phyloP scores from a whole-genome alignment of 495 filamentous ascomycete species.

The Aeminium ludgeri region DNA sequence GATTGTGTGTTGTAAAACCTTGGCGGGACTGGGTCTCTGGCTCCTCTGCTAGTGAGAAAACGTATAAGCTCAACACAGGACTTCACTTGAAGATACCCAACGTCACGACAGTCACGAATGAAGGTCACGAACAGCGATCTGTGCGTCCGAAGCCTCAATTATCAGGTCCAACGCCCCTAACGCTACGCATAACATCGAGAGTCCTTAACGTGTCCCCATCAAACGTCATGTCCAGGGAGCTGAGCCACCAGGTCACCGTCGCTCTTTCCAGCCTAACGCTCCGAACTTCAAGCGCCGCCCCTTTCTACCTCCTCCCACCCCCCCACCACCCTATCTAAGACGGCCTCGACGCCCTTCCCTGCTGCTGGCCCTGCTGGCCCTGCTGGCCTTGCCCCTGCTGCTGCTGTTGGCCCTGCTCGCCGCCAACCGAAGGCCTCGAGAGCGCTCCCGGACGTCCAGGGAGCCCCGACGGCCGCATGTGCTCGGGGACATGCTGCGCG shows the following conservation, averaged over 20 bases:
- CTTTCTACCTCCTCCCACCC: neutral
- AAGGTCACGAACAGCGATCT: no score
- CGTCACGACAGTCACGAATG: no score
- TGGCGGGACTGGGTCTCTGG: no score
- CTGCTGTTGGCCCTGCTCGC: neutral
- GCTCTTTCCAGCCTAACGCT: neutral
- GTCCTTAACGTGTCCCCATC: neutral
- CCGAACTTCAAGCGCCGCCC: neutral
- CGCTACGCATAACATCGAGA: neutral
- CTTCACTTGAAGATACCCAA: no score
- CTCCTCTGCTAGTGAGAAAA: no score
- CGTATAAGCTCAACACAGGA: no score
- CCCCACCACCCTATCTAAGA: neutral
- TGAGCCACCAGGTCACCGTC: neutral
- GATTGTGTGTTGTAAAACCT: no score
- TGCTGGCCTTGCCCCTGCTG: neutral
- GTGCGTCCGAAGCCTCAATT: no score
- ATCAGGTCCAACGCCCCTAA: no score
- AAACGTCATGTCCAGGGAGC: neutral
- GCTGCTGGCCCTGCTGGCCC: neutral
- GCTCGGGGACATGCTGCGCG: no score
- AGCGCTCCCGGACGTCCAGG: neutral
- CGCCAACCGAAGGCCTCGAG: neutral
- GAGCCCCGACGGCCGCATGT: no score
- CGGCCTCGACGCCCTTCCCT: neutral